Evolutionary conservation across 441 rosid species (phyloP), one percentile per base, ranked within the genome.

Genomic region (Populus hybrid): DNA sequence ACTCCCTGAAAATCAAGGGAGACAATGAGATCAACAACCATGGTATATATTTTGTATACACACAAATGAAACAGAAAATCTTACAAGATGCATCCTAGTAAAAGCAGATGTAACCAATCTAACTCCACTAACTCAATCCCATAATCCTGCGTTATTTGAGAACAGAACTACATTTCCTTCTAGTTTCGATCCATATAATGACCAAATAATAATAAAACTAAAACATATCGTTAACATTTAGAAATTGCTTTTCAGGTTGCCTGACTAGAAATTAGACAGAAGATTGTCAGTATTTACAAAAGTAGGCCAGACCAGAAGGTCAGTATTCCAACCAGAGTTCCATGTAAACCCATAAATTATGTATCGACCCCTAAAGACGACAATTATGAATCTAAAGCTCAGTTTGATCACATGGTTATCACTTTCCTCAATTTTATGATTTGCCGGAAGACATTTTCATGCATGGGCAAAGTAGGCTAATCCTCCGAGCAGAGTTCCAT

Each of bases 1-100:
- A 81, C 75, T n/a, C 80, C 84, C 86, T 82, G 81, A 80, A 10
- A 35, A 8, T 66, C 18, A 6, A 1, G 1, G 16, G 46, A 30
- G 35, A 23, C 32, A 26, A 70, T 30, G 36, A 66, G 67, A 70
- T 38, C 26, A 35, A 35, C 20, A 81, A 38, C 18, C 16, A 21
- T 20, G 35, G 24, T 71, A 35, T 67, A 30, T 11, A 28, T 38
- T 72, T 42, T 1, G 21, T 8, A 69, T 67, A 32, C 6, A 32
- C 6, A 40, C 14, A 28, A 30, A 72, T 11, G 42, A 10, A 35
- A 11, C 28, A 36, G 30, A 34, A 64, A 30, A 3, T 70, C 12
- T 64, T 20, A 16, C 63, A 10, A 6, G 6, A 5, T 21, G 53
- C 20, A 5, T 8, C 46, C 7, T 53, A 18, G 61, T 16, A 53